Base-by-base conservation (phyloP, 1,284 basidiomycete genomes). In the Anthracocystis walkeri region DNA sequence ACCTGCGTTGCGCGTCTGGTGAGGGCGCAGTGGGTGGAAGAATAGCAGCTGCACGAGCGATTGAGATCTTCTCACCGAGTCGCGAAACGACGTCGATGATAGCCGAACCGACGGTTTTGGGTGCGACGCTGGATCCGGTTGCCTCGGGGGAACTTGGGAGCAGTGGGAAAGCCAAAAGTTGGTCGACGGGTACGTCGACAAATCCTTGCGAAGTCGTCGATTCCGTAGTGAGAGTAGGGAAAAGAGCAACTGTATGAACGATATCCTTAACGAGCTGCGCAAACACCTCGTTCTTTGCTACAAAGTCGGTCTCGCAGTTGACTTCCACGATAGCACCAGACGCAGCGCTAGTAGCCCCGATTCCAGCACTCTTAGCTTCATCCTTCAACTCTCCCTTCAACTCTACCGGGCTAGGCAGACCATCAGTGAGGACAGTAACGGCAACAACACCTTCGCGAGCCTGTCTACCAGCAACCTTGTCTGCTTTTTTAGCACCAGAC, bases 221-320 rank as follows among this genome's bases (percentile, higher is more conserved):
- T 3, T 60, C 40, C 11, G 49, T 52, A 0, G 77, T 61, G 0
- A 84, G 45, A 2, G 93, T 91, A 0, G 90, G 87, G 58, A 94
- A 88, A 84, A 91, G 93, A 1, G 95, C 94, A 27, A 92, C 90
- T 1, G 94, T 95, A 79, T 94, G 91, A 3, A 94, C 92, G 75
- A 97, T 91, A 75, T 94, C 91, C 41, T 89, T 88, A 14, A 92
- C 91, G 31, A 96, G 89, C 65, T 89, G 88, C 7, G 89, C 88
- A 82, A 98, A 98, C 10, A 95, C 88, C 65, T 92, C 90, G 83
- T 94, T 96, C 75, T 93, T 88, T 18, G 91, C 93, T 14, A 97
- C 95, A 85, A 97, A 97, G 87, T 98, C 95, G 45, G 95, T 97
- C 87, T 98, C 95, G 88, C 95, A 97, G 82, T 94, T 95, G 69